Percentiles rank a stretch among this genome's conserved stretches.
Evolutionary conservation across 2,329 filamentous ascomycete genomes (phyloP).

Genomic region (Fusarium illudens): DNA sequence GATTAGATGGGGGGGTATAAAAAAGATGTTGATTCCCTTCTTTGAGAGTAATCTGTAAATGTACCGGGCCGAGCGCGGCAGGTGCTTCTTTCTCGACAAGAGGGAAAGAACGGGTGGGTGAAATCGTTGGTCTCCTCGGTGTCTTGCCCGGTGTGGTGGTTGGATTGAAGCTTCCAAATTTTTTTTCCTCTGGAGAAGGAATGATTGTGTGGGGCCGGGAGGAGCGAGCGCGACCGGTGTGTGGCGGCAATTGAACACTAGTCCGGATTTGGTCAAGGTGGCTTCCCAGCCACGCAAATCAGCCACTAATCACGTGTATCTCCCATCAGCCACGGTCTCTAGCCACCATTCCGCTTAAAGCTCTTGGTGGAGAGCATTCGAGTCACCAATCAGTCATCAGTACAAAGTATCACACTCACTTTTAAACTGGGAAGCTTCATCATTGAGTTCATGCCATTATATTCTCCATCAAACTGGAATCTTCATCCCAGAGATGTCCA

Average conservation of each 20-base stretch:
- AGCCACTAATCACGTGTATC: not conserved
- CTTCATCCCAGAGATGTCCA: not conserved
- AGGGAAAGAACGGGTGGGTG: constrained; percentile 40
- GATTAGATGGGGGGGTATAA: constrained; percentile 3
- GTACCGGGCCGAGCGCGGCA: constrained; percentile 42
- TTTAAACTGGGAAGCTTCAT: not conserved
- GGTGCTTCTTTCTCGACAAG: constrained; percentile 37
- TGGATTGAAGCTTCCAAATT: constrained; percentile 47
- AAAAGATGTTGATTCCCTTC: constrained; percentile 15
- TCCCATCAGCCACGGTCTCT: not conserved
- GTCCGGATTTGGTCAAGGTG: not conserved
- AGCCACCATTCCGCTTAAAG: not conserved
- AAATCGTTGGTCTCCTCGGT: constrained; percentile 44
- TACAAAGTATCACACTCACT: not conserved
- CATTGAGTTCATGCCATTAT: not conserved
- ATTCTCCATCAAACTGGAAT: not conserved
- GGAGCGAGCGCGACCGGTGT: constrained; percentile 38
- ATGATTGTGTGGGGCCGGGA: constrained; percentile 44
- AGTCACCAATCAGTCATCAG: not conserved
- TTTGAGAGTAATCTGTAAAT: constrained; percentile 32
- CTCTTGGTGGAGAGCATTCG: not conserved
- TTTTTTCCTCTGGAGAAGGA: constrained; percentile 44
- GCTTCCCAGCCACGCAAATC: not conserved
- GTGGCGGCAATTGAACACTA: constrained; percentile 37
- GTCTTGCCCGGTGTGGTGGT: constrained; percentile 44